Evolutionary conservation across 371 early-diverging fungal species (phyloP), one percentile per base, ranked within the genome.

Genomic region (Mortierella sp.): DNA sequence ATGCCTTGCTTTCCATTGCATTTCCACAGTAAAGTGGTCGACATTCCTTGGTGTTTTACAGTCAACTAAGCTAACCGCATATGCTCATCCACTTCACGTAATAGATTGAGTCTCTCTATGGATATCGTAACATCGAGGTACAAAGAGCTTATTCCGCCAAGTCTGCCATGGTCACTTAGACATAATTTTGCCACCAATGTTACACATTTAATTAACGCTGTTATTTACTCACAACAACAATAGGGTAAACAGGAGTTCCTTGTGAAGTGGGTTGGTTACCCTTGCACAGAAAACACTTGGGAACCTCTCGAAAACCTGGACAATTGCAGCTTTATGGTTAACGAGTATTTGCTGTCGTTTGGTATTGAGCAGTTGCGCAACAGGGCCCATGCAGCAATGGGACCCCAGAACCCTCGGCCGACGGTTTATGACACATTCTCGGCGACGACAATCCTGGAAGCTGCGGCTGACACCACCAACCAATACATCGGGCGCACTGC

Each of bases 181-280:
- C 6, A 19, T 21, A 19, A 16, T 34, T 31, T 34, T 9, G 13
- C 60, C 4, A 31, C 13, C 58, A 58, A n/a, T 8, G 9, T 8
- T 2, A 7, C 38, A 3, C 10, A 65, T 38, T 63, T 65, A 65
- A 65, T 73, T 71, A 48, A 16, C 28, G 26, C 3, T 11, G 6
- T 3, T n/a, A 9, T 50, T 31, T 10, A 28, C 52, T 14, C 13
- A 16, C 58, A 13, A 44, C 38, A 9, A 11, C 60, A 10, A 44
- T 57, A 74, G 74, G 26, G 54, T 11, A 74, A 24, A 28, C 74
- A 54, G 16, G 58, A 74, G 45, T 74, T 74, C 38, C 21, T 57
- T 42, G 58, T 74, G 9, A 74, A 74, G 26, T 74, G 74, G 74
- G 6, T 44, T 7, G 74, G 74, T 5, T 74, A 74, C 42, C 57